Evolutionary conservation across 768 basidiomycete genomes (phyloP).

Genomic region (Mrakia gelida): DNA sequence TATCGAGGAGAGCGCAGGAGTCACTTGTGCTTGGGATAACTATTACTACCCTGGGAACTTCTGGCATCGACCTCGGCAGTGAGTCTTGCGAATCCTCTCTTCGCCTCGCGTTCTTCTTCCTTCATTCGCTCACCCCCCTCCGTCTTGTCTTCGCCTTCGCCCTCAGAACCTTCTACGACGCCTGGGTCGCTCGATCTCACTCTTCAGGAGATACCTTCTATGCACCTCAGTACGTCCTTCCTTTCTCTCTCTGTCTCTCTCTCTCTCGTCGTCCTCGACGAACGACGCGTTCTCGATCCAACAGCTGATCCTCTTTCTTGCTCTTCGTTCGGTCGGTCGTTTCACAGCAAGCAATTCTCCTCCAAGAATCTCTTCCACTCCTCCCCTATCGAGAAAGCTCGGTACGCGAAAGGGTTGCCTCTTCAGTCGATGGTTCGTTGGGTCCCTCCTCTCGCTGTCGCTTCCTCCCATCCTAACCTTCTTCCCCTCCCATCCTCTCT

Average conservation of each 20-base stretch:
- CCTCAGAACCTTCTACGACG: constrained; percentile 12
- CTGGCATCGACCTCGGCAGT: background rate
- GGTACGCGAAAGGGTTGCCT: background rate
- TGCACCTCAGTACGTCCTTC: background rate
- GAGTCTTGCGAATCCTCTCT: background rate
- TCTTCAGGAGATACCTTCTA: constrained; percentile 19
- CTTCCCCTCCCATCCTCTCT: background rate
- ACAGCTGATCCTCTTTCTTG: background rate
- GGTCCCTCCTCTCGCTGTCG: background rate
- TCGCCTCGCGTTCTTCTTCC: too few species aligned
- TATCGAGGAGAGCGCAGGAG: background rate
- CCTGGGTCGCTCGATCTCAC: constrained; percentile 15
- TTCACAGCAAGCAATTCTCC: background rate
- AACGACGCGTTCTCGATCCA: too few species aligned
- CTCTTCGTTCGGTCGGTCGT: background rate
- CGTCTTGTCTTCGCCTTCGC: background rate
- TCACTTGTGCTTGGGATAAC: constrained; percentile 14
- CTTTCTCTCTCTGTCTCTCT: background rate
- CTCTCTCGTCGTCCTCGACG: background rate
- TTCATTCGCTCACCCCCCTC: background rate
- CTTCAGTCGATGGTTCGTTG: constrained; percentile 4
- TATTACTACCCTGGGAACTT: background rate
- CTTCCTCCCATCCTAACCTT: background rate
- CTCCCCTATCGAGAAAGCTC: background rate
- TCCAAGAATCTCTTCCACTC: background rate